phyloP scores from a whole-genome alignment of 2,329 filamentous ascomycete species.

The Aspergillus uvarum region DNA sequence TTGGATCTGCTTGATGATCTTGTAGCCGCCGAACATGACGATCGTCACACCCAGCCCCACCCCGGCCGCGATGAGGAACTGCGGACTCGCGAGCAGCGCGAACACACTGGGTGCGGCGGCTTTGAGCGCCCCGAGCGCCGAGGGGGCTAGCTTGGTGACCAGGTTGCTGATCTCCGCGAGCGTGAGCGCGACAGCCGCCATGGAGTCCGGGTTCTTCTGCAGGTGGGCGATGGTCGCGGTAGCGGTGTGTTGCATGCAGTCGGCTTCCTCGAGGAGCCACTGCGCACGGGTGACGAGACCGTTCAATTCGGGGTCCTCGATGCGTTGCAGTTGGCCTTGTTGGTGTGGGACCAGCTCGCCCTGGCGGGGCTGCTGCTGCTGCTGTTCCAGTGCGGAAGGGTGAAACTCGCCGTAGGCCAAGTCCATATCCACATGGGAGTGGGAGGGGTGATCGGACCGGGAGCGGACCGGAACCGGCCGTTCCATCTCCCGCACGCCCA shows the following conservation, averaged over 20 bases:
- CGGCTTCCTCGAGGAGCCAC: conserved; percentile 75
- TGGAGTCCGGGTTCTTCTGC: conserved; percentile 81
- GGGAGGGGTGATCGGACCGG: conserved; percentile 26
- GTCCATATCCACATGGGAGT: conserved; percentile 72
- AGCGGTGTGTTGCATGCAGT: conserved; percentile 84
- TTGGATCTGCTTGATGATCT: conserved; percentile 85
- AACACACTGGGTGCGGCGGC: conserved; percentile 81
- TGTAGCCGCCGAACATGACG: conserved; percentile 93
- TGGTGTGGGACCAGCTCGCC: conserved; percentile 2
- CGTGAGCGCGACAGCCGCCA: conserved; percentile 89
- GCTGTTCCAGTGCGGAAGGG: conserved; percentile 54
- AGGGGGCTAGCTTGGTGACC: conserved; percentile 78
- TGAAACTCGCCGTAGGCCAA: conserved; percentile 84
- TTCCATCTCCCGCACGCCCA: conserved; percentile 27
- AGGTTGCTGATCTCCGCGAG: conserved; percentile 87
- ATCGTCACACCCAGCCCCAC: conserved; percentile 90
- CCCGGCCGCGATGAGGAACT: conserved; percentile 90
- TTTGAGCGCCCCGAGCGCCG: conserved; percentile 73
- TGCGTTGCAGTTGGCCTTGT: conserved; percentile 32
- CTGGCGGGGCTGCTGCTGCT: conserved; percentile 5
- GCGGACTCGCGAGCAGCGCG: conserved; percentile 79
- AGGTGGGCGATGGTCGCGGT: conserved; percentile 77
- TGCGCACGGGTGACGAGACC: conserved; percentile 74
- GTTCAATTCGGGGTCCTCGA: conserved; percentile 60
- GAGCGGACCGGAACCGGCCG: conserved; percentile 31